Evolutionary conservation across 208 protist species (phyloP).

Genomic region (Acanthamoeba lenticulata): DNA sequence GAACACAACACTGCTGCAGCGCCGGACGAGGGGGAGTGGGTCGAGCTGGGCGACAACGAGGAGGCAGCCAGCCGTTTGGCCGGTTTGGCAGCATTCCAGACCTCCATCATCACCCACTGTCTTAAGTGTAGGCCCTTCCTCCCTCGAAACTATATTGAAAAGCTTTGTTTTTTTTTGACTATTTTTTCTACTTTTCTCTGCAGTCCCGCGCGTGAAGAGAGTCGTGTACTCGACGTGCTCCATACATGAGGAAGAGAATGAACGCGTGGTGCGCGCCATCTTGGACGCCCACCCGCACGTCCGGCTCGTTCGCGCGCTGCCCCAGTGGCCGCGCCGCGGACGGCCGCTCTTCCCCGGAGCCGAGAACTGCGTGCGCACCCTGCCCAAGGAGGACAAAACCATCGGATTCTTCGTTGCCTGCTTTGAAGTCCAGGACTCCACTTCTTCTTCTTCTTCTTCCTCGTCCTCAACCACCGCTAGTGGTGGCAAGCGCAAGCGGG

Average conservation of each 20-base stretch:
- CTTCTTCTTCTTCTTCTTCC: no score
- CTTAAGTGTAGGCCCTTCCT: no score
- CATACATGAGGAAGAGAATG: slow-evolving; percentile 84
- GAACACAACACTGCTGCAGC: no score
- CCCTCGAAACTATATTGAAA: no score
- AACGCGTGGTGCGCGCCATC: slow-evolving; percentile 81
- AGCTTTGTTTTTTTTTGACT: no score
- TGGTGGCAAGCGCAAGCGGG: no score
- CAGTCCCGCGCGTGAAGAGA: slow-evolving; percentile 78
- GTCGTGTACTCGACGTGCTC: slow-evolving; percentile 88
- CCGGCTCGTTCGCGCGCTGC: slow-evolving; percentile 69
- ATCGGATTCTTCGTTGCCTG: slow-evolving; percentile 87
- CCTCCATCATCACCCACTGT: slow-evolving; percentile 10
- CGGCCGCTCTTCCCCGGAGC: neutral
- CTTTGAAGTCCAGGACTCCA: slow-evolving; percentile 81
- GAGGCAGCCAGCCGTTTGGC: neutral
- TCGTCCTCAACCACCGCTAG: no score
- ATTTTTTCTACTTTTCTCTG: no score
- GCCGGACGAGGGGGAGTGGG: neutral
- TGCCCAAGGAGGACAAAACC: slow-evolving; percentile 74
- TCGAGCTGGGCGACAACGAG: neutral
- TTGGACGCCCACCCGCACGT: slow-evolving; percentile 65
- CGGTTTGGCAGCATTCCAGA: neutral
- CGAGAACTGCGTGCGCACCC: slow-evolving; percentile 74
- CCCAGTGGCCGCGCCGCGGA: slow-evolving; percentile 79